A percentile compares a stretch with the other conserved stretches of the same genome.
These are phyloP conservation scores for Leccinum sublutescens DNA, from an alignment of 768 basidiomycete species.

Conservation along the genomic window DNA sequence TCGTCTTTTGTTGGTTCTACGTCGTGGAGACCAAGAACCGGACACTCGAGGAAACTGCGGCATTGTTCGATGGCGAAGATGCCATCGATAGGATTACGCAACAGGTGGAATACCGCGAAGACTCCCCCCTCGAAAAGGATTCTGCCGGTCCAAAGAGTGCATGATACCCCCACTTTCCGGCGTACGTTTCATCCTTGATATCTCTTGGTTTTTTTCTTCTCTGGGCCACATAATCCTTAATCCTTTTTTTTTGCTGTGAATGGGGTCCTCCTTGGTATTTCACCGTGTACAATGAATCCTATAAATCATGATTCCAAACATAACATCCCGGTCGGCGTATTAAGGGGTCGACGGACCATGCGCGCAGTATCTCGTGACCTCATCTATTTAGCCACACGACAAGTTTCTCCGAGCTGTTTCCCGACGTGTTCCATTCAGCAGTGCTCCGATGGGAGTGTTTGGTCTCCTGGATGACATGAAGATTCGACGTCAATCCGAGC, in stretches of 20 bases:
- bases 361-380: background rate
- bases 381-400: background rate
- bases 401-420: background rate
- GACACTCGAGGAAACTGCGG: constrained; percentile 80
- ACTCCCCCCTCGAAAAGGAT: constrained; percentile 20
- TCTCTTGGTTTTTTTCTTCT: background rate
- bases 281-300: constrained; percentile 1
- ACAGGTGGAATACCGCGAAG: constrained; percentile 21
- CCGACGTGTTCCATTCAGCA: background rate
- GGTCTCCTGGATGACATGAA: background rate
- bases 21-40: constrained; percentile 71
- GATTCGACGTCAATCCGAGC: background rate
- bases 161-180: constrained; percentile 2
- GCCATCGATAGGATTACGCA: constrained; percentile 39
- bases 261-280: background rate
- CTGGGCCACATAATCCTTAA: background rate
- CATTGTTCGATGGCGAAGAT: constrained; percentile 71
- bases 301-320: background rate
- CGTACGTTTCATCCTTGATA: background rate
- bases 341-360: background rate
- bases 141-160: constrained; percentile 3
- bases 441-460: background rate
- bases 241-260: background rate
- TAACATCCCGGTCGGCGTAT: background rate
- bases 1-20: constrained; percentile 63